These are phyloP conservation scores for Flaveria floridana DNA, from an alignment of 140 eudicot genomes.

Conservation along the genomic window DNA sequence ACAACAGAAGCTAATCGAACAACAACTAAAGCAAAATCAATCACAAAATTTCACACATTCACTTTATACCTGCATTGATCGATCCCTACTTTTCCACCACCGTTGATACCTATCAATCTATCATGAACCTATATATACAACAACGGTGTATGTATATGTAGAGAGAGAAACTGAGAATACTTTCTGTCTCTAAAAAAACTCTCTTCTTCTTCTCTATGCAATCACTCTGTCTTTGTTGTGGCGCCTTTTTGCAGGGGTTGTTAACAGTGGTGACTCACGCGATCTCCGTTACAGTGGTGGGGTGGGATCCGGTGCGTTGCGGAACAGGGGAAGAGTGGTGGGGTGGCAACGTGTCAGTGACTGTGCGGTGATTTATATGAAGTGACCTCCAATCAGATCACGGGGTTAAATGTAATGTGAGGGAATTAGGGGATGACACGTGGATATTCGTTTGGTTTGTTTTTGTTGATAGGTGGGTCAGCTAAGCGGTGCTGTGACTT, in stretches of 20 bases:
- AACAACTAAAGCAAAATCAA: too few relatives aligned
- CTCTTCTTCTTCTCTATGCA: constrained; percentile 33
- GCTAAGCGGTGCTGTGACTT: constrained; percentile 18
- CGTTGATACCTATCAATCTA: neutral
- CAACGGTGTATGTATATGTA: constrained; percentile 21
- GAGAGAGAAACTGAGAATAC: constrained; percentile 21
- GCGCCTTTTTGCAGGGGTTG: constrained; percentile 53
- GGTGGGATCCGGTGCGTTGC: constrained; percentile 35
- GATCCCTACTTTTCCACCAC: constrained; percentile 8
- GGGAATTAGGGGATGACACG: constrained; percentile 31
- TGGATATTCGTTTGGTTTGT: neutral
- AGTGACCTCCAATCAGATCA: constrained; percentile 36
- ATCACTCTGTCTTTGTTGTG: constrained; percentile 36
- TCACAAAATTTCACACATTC: too few relatives aligned
- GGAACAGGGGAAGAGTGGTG: constrained; percentile 21
- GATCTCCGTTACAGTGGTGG: constrained; percentile 38
- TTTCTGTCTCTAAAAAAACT: constrained; percentile 31
- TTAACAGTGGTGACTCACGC: constrained; percentile 45
- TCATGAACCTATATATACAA: constrained; percentile 16
- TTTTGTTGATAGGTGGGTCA: constrained; percentile 19
- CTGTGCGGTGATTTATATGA: constrained; percentile 6
- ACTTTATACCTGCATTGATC: too few relatives aligned
- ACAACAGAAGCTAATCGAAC: too few relatives aligned
- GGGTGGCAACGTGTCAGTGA: constrained; percentile 1
- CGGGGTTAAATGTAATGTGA: neutral